These are phyloP conservation scores for Candida mattraensis DNA, from an alignment of 805 yeast species.

Conservation along the genomic window DNA sequence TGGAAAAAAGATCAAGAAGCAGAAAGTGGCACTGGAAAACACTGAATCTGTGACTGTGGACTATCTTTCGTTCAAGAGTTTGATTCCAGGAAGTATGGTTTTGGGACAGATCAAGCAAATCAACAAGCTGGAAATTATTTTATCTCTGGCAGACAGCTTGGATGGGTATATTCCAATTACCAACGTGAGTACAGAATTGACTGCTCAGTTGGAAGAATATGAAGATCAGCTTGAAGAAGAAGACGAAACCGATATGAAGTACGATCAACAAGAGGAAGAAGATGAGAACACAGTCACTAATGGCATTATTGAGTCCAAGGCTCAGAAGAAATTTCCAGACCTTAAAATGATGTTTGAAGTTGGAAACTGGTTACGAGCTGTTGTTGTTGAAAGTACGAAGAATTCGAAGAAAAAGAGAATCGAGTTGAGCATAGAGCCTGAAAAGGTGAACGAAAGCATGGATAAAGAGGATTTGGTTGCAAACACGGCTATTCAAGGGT, in stretches of 20 bases:
- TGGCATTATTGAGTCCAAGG: conserved; percentile 20
- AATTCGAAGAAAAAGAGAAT: conserved; percentile 52
- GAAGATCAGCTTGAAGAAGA: conserved; percentile 50
- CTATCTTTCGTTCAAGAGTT: conserved; percentile 56
- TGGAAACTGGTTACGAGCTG: conserved; percentile 88
- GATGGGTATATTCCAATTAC: conserved; percentile 78
- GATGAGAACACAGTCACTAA: conserved; percentile 33
- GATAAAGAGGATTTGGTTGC: conserved; percentile 57
- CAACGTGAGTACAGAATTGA: conserved; percentile 63
- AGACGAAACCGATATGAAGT: conserved; percentile 17
- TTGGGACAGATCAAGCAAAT: conserved; percentile 74
- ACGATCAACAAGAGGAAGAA: conserved; percentile 33
- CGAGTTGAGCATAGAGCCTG: conserved; percentile 73
- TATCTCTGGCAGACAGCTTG: conserved; percentile 79
- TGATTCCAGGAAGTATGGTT: conserved; percentile 70
- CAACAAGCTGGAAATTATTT: conserved; percentile 58
- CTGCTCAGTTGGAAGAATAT: conserved; percentile 53
- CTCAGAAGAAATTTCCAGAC: conserved; percentile 51
- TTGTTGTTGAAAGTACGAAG: conserved; percentile 53
- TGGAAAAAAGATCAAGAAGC: conserved; percentile 29
- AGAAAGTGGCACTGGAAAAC: conserved; percentile 29
- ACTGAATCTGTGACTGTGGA: conserved; percentile 51
- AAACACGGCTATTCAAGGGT: conserved; percentile 71
- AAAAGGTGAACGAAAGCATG: conserved; percentile 59
- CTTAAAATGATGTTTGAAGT: conserved; percentile 52